Percentiles rank a stretch among this genome's conserved stretches.
Conservation (phyloP, 2,329 filamentous ascomycete genomes). For the Aureobasidium pullulans region DNA sequence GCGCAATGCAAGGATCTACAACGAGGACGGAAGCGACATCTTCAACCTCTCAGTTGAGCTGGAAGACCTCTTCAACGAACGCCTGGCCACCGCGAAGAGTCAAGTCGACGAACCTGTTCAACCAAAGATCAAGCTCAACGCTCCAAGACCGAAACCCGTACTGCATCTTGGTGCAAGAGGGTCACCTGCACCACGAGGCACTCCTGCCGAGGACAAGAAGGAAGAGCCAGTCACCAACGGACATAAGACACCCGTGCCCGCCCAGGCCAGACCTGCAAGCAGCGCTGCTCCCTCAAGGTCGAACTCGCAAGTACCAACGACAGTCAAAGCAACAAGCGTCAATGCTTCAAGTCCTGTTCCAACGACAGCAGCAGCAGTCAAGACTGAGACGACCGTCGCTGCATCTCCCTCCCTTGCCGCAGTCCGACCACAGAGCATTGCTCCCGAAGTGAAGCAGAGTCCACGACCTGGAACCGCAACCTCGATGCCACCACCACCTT, state of each 20-base stretch:
- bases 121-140: slow-evolving; percentile 74
- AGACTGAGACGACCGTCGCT: slow-evolving; percentile 30
- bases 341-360: slow-evolving; percentile 23
- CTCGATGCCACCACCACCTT: slow-evolving; percentile 28
- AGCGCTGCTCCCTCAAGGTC: slow-evolving; percentile 24
- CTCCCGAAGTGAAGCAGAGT: slow-evolving; percentile 22
- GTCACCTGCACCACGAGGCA: slow-evolving; percentile 37
- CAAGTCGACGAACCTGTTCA: slow-evolving; percentile 64
- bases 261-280: slow-evolving; percentile 25
- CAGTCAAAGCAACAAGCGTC: neutral
- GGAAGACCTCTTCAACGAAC: slow-evolving; percentile 63
- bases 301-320: slow-evolving; percentile 16
- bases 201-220: slow-evolving; percentile 49
- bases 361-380: slow-evolving; percentile 30
- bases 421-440: slow-evolving; percentile 30
- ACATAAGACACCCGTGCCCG: slow-evolving; percentile 20
- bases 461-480: slow-evolving; percentile 27
- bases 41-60: slow-evolving; percentile 69
- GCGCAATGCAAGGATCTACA: slow-evolving; percentile 83
- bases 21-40: slow-evolving; percentile 85
- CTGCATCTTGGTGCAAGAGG: slow-evolving; percentile 31
- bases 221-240: slow-evolving; percentile 43
- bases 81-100: slow-evolving; percentile 64
- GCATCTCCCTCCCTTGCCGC: slow-evolving; percentile 38
- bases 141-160: slow-evolving; percentile 42